Percentiles rank a stretch among this genome's conserved stretches.
Evolutionary conservation across 345 rosid species (phyloP).

Genomic region (Excoecaria cochinchinensis): DNA sequence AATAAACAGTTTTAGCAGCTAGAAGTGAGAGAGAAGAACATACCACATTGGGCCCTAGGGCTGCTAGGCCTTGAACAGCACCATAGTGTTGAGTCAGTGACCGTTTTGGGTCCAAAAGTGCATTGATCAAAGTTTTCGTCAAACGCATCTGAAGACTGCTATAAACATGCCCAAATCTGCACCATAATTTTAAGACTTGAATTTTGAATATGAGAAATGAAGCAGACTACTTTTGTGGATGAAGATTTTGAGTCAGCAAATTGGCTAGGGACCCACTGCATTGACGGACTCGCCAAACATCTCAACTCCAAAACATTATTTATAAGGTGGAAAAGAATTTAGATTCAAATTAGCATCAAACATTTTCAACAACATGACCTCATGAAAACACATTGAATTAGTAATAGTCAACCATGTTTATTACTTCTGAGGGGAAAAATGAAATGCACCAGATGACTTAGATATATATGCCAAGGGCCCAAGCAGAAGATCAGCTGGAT

Average conservation of each 20-base stretch:
- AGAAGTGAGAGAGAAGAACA: conserved; percentile 19
- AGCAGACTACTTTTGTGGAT: not conserved
- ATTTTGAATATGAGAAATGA: not conserved
- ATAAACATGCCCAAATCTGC: conserved; percentile 80
- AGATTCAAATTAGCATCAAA: not conserved
- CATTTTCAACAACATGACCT: not conserved
- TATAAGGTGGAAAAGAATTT: not conserved
- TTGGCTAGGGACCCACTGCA: conserved; percentile 2
- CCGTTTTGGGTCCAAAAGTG: conserved; percentile 82
- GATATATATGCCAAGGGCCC: not conserved
- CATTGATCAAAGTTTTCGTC: conserved; percentile 82
- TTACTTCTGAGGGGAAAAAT: not conserved
- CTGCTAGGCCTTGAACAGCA: conserved; percentile 91
- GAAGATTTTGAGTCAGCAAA: conserved; percentile 1
- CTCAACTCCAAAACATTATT: conserved; percentile 1
- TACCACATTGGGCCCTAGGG: conserved; percentile 91
- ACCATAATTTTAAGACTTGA: conserved; percentile 21
- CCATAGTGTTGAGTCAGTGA: conserved; percentile 94
- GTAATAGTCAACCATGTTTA: not conserved
- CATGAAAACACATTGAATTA: not conserved
- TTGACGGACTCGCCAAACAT: not conserved
- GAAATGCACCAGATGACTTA: not conserved
- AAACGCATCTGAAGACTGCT: conserved; percentile 84
- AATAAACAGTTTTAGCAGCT: not conserved
- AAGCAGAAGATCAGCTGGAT: not conserved